A percentile compares a stretch with the other conserved stretches of the same genome.
phyloP scores from a whole-genome alignment of 1,139 yeast species.

The Martiniozyma asiatica region DNA sequence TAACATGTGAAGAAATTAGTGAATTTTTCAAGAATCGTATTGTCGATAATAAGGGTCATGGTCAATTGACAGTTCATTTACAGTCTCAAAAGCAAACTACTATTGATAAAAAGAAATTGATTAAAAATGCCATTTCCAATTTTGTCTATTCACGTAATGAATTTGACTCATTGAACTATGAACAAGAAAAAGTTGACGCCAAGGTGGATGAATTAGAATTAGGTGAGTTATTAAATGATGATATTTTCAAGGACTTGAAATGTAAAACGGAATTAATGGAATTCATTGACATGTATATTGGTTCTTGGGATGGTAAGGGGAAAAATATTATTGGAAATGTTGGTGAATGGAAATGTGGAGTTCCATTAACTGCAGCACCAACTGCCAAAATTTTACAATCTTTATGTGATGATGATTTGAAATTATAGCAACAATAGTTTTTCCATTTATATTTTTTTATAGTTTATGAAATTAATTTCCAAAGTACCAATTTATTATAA shows the following conservation, averaged over 20 bases:
- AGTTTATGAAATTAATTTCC: too few relatives aligned
- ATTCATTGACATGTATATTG: conserved; percentile 5
- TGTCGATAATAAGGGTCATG: conserved; percentile 24
- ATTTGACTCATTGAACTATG: conserved; percentile 17
- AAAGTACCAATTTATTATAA: too few relatives aligned
- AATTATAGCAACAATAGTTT: too few relatives aligned
- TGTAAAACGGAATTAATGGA: conserved; percentile 11
- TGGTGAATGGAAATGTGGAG: conserved; percentile 31
- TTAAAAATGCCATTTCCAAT: conserved; percentile 19
- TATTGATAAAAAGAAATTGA: conserved; percentile 10
- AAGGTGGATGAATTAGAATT: conserved; percentile 12
- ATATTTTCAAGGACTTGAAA: conserved; percentile 11
- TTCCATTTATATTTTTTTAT: too few relatives aligned
- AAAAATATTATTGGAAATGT: conserved; percentile 23
- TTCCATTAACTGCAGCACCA: conserved; percentile 34
- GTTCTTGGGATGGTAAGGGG: conserved; percentile 14
- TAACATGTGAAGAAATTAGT: conserved; percentile 47
- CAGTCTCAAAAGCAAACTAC: conserved; percentile 41
- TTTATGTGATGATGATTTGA: conserved; percentile 12
- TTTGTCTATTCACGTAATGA: conserved; percentile 18
- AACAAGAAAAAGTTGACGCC: conserved; percentile 16
- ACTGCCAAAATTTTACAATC: conserved; percentile 23
- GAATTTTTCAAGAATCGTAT: conserved; percentile 42
- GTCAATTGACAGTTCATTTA: conserved; percentile 54
- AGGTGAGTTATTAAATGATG: conserved; percentile 8